phyloP scores from a whole-genome alignment of 2,329 filamentous ascomycete species.

The Aureobasidium sp. region DNA sequence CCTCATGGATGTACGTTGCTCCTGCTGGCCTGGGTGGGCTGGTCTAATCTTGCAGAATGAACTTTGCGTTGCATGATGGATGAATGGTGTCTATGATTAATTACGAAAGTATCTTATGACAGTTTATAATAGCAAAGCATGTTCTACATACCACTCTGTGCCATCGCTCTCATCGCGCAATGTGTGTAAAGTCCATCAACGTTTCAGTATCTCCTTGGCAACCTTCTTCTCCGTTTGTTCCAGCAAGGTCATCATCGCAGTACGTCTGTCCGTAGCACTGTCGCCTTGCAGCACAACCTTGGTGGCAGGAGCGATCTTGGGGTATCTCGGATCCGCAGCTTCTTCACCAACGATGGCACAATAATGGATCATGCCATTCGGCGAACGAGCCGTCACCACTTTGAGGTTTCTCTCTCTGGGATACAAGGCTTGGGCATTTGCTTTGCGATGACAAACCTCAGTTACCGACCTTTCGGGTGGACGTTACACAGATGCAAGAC shows the following conservation, averaged over 20 bases:
- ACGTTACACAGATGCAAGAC: not conserved
- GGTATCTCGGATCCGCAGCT: slow-evolving; percentile 17
- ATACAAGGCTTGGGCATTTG: slow-evolving; percentile 22
- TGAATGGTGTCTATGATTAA: not conserved
- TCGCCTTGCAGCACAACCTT: slow-evolving; percentile 21
- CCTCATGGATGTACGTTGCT: slow-evolving; percentile 12
- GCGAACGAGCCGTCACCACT: slow-evolving; percentile 19
- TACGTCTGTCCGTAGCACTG: slow-evolving; percentile 17
- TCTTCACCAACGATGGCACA: slow-evolving; percentile 17
- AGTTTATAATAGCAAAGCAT: slow-evolving; percentile 11
- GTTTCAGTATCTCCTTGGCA: slow-evolving; percentile 20
- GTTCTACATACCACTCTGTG: slow-evolving; percentile 5
- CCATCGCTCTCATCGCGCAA: not conserved
- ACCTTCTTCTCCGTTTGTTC: slow-evolving; percentile 22
- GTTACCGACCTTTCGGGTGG: not conserved
- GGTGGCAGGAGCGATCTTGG: slow-evolving; percentile 18
- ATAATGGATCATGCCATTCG: slow-evolving; percentile 17
- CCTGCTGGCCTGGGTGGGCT: not conserved
- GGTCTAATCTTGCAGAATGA: not conserved
- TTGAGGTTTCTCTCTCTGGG: slow-evolving; percentile 19
- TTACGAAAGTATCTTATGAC: slow-evolving; percentile 3
- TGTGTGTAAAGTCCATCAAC: not conserved
- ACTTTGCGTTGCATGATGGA: not conserved
- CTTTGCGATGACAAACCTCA: slow-evolving; percentile 12
- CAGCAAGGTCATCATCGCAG: slow-evolving; percentile 21